Percentiles rank a stretch among this genome's conserved stretches.
These are phyloP conservation scores for Ascomycota sp. DNA, from an alignment of 2,329 filamentous ascomycete species.

Conservation along the genomic window DNA sequence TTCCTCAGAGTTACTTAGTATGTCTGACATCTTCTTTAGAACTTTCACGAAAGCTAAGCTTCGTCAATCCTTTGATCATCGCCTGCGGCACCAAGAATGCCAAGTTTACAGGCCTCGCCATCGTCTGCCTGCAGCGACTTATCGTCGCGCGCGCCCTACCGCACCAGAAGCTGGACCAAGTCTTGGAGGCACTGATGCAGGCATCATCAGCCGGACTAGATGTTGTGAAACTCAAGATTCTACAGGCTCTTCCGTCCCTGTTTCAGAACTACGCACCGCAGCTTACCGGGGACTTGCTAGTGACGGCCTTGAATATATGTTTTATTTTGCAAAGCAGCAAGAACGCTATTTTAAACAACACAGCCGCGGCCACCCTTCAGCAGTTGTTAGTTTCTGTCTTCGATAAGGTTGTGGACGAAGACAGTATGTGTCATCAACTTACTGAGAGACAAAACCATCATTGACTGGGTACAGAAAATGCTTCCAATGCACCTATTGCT, in stretches of 20 bases:
- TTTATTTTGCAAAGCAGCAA: constrained; percentile 81
- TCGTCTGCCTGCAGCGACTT: constrained; percentile 74
- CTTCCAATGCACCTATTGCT: constrained; percentile 32
- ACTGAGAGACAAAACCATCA: background rate
- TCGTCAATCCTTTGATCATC: constrained; percentile 84
- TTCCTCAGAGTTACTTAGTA: background rate
- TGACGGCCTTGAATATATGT: constrained; percentile 73
- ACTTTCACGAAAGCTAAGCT: constrained; percentile 59
- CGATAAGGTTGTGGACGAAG: constrained; percentile 71
- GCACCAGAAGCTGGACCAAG: constrained; percentile 58
- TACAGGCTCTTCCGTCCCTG: constrained; percentile 76
- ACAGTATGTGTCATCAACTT: constrained; percentile 32
- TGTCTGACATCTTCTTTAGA: constrained; percentile 31
- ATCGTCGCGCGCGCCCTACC: constrained; percentile 68
- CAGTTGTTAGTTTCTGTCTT: constrained; percentile 85
- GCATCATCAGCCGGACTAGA: constrained; percentile 65
- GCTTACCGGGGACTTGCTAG: constrained; percentile 60
- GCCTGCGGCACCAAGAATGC: constrained; percentile 79
- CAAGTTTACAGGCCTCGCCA: constrained; percentile 73
- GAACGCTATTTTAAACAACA: constrained; percentile 84
- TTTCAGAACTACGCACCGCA: constrained; percentile 78
- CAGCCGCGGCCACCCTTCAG: constrained; percentile 87
- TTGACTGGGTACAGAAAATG: constrained; percentile 15
- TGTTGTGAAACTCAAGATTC: constrained; percentile 85
- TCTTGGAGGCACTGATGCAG: constrained; percentile 73